These are phyloP conservation scores for Diplodia corticola DNA, from an alignment of 2,329 filamentous ascomycete genomes.

Conservation along the genomic window DNA sequence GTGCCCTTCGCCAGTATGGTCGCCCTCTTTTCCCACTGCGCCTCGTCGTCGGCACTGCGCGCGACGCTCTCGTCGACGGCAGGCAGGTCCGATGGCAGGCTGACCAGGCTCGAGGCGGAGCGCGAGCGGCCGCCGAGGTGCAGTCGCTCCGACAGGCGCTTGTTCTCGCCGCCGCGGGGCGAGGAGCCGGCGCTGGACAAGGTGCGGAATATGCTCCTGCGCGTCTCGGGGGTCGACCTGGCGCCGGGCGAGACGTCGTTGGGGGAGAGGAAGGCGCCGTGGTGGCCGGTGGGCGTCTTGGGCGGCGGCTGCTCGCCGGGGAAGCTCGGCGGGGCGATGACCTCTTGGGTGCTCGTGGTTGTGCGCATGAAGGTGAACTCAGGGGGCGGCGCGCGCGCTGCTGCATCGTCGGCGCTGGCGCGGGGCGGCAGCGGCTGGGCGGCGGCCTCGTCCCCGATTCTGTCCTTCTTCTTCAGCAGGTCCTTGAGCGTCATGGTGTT, in stretches of 20 bases:
- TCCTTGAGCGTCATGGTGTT: constrained; percentile 60
- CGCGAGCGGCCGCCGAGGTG: constrained; percentile 58
- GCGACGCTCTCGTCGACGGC: constrained; percentile 58
- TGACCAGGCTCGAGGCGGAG: constrained; percentile 62
- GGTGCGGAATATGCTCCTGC: constrained; percentile 32
- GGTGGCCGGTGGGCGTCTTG: not conserved
- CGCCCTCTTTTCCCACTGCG: constrained; percentile 88
- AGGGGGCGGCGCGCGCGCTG: constrained; percentile 29
- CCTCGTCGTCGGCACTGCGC: constrained; percentile 49
- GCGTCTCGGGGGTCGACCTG: constrained; percentile 26
- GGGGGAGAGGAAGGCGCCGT: constrained; percentile 8
- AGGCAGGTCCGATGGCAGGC: constrained; percentile 78
- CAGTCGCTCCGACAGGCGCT: constrained; percentile 67
- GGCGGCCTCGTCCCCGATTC: constrained; percentile 40
- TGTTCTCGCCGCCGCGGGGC: constrained; percentile 31
- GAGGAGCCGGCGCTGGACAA: constrained; percentile 29
- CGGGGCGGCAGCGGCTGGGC: not conserved
- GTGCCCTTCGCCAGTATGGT: constrained; percentile 75
- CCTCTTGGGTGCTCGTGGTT: constrained; percentile 77
- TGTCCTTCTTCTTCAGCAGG: constrained; percentile 64
- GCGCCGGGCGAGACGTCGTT: constrained; percentile 26
- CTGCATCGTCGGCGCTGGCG: constrained; percentile 20
- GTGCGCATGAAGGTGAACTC: constrained; percentile 78
- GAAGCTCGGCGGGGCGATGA: constrained; percentile 68
- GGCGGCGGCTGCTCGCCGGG: constrained; percentile 41